These are phyloP conservation scores for Penicillium canescens DNA, from an alignment of 495 filamentous ascomycete species.

Conservation along the genomic window DNA sequence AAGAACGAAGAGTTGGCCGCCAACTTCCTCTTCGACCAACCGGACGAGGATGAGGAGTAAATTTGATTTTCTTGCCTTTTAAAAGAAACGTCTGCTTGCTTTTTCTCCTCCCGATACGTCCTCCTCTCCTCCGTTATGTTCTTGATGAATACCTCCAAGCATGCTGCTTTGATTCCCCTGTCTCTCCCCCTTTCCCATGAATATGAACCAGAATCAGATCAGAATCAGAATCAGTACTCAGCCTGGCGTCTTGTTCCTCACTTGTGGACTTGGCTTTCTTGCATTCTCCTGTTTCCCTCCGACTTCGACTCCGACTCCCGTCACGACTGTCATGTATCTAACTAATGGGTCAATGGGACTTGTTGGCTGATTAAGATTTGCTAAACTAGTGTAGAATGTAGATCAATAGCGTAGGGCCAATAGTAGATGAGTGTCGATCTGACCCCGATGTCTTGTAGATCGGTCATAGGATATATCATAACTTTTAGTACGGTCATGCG, in stretches of 20 bases:
- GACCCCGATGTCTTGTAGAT: background rate
- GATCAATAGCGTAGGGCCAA: background rate
- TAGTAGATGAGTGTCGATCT: background rate
- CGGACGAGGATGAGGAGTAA: constrained; percentile 76
- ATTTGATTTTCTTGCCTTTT: constrained; percentile 12
- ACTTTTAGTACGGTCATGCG: no score
- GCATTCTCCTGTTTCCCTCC: constrained; percentile 4
- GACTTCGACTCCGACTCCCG: constrained; percentile 4
- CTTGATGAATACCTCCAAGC: constrained; percentile 32
- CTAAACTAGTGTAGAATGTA: background rate
- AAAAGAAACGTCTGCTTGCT: constrained; percentile 16
- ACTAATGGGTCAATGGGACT: constrained; percentile 36
- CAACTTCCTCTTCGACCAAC: constrained; percentile 97
- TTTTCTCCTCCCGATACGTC: constrained; percentile 3
- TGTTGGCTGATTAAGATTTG: constrained; percentile 17
- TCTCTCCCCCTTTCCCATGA: constrained; percentile 7
- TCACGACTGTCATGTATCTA: constrained; percentile 35
- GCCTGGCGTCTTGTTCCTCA: constrained; percentile 7
- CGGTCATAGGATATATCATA: no score
- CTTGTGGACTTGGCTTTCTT: constrained; percentile 9
- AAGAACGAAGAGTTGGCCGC: constrained; percentile 98
- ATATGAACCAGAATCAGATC: background rate
- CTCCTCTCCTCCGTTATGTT: constrained; percentile 21
- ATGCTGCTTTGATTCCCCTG: constrained; percentile 23
- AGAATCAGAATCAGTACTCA: background rate